Evolutionary conservation across 2,329 filamentous ascomycete species (phyloP).

Genomic region (Aspergillus calidoustus): DNA sequence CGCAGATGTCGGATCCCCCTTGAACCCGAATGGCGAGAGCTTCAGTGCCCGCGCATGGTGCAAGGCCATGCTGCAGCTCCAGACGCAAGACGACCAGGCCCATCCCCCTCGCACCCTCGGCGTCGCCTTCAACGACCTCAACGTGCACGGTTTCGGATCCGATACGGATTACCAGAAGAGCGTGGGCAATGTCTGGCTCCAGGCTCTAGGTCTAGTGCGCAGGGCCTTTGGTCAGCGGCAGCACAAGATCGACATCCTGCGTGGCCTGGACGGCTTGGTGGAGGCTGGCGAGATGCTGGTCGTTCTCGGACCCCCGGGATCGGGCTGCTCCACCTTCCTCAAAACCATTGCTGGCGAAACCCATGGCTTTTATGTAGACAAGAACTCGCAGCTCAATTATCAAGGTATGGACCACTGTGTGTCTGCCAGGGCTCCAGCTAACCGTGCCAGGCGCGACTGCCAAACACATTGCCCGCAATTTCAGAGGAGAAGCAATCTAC

Average conservation of each 20-base stretch:
- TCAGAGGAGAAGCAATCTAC: slow-evolving; percentile 85
- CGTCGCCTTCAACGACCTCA: slow-evolving; percentile 69
- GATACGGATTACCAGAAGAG: slow-evolving; percentile 69
- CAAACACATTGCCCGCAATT: slow-evolving; percentile 61
- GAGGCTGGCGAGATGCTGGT: slow-evolving; percentile 54
- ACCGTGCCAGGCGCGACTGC: slow-evolving; percentile 34
- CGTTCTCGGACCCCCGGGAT: slow-evolving; percentile 47
- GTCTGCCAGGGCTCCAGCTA: not conserved
- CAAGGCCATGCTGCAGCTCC: slow-evolving; percentile 50
- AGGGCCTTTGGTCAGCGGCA: slow-evolving; percentile 39
- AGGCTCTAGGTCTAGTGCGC: slow-evolving; percentile 39
- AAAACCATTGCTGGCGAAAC: slow-evolving; percentile 85
- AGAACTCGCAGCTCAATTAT: slow-evolving; percentile 77
- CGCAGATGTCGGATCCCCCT: slow-evolving; percentile 36
- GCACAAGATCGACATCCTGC: slow-evolving; percentile 58
- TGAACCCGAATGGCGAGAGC: slow-evolving; percentile 52
- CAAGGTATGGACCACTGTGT: slow-evolving; percentile 50
- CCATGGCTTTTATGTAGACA: slow-evolving; percentile 75
- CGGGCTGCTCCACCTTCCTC: slow-evolving; percentile 59
- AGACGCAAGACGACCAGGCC: slow-evolving; percentile 55
- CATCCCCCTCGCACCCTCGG: slow-evolving; percentile 62
- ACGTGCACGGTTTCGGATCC: slow-evolving; percentile 69
- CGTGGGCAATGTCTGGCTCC: slow-evolving; percentile 42
- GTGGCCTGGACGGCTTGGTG: slow-evolving; percentile 62
- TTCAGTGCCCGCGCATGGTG: slow-evolving; percentile 54